phyloP scores from a whole-genome alignment of 768 basidiomycete genomes.

The Lactarius indigo region DNA sequence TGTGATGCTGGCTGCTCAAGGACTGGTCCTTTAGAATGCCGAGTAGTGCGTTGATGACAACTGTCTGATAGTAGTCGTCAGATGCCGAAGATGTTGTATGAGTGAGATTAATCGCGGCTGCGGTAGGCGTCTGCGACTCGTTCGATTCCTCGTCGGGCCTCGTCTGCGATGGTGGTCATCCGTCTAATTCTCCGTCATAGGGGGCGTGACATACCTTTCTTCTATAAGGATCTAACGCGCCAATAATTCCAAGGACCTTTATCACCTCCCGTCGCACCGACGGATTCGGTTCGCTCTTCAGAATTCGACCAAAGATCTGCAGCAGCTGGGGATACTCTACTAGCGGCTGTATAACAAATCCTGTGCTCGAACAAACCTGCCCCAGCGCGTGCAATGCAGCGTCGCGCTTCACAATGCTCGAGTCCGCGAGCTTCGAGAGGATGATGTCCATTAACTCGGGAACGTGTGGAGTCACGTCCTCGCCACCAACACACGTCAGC shows the following conservation, averaged over 20 bases:
- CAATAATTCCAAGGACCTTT: constrained; percentile 92
- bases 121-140: constrained; percentile 50
- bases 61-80: constrained; percentile 97
- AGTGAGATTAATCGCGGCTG: constrained; percentile 62
- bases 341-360: constrained; percentile 88
- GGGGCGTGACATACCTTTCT: constrained; percentile 62
- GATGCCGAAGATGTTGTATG: constrained; percentile 62
- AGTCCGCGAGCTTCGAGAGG: constrained; percentile 84
- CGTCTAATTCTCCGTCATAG: background rate
- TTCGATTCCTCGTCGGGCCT: constrained; percentile 60
- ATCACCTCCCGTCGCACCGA: constrained; percentile 83
- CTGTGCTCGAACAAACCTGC: constrained; percentile 93
- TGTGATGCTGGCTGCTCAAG: constrained; percentile 81
- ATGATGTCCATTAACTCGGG: constrained; percentile 88
- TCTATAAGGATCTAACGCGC: constrained; percentile 93
- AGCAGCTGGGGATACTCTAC: constrained; percentile 89
- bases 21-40: constrained; percentile 87
- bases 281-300: constrained; percentile 74
- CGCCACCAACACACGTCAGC: constrained; percentile 87
- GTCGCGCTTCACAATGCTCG: constrained; percentile 83
- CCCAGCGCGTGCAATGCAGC: constrained; percentile 93
- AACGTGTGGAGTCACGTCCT: constrained; percentile 81
- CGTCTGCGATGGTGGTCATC: constrained; percentile 35
- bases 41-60: constrained; percentile 85
- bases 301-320: constrained; percentile 77